phyloP scores from a whole-genome alignment of 2,329 filamentous ascomycete genomes.

The Pyrenophora teres region DNA sequence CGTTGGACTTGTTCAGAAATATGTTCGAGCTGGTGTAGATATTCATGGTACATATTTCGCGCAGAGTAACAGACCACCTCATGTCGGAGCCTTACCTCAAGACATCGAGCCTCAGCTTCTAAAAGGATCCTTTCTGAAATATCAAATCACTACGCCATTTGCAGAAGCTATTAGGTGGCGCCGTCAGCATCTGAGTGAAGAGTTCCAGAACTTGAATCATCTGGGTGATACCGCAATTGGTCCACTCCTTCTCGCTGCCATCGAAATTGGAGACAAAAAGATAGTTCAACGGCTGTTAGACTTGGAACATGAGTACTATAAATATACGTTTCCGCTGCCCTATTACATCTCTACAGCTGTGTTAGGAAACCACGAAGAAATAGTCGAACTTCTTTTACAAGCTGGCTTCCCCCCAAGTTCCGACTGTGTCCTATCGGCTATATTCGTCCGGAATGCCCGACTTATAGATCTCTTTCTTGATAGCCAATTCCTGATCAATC shows the following conservation, averaged over 20 bases:
- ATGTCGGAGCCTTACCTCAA: background rate
- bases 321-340: no score
- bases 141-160: background rate
- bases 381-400: background rate
- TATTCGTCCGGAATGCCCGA: background rate
- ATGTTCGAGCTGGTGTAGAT: background rate
- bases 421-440: background rate
- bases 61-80: accelerated
- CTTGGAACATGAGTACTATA: no score
- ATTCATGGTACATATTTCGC: background rate
- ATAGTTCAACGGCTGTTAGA: background rate
- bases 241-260: background rate
- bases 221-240: accelerated
- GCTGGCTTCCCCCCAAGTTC: background rate
- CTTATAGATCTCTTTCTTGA: background rate
- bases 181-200: background rate
- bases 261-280: background rate
- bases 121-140: accelerated
- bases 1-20: background rate
- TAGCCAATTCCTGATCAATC: background rate
- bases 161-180: background rate
- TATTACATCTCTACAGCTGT: background rate
- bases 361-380: background rate
- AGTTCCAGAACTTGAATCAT: background rate
- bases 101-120: background rate